Evolutionary conservation across 1,284 basidiomycete species (phyloP), one percentile per base, ranked within the genome.

Genomic region (Rhizopogon parksii): DNA sequence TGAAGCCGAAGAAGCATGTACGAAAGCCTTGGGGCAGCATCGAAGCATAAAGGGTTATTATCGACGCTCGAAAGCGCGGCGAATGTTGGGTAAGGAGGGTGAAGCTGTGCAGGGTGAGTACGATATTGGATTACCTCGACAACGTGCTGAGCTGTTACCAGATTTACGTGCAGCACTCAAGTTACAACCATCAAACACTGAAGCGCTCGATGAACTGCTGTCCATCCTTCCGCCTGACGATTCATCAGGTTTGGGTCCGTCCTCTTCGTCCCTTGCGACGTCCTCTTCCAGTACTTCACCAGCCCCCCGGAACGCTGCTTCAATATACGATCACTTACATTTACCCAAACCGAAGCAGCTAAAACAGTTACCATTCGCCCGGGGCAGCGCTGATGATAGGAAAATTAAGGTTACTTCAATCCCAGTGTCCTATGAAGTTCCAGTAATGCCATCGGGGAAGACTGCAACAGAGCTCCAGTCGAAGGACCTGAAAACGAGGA

Each of bases 1-100:
- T 43, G 78, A 79, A 59, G 83, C 83, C 1, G 83, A 86, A 60
- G 70, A 74, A 24, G 83, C 83, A 1, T 86, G 83, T 55, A 77
- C 80, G 2, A 69, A 72, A 53, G 80, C 83, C 1, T 69, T 86
- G 8, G 58, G 68, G 30, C 82, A 85, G 55, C 83, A 86, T 56
- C 71, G 71, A 37, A 84, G 80, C 51, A 75, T 77, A 39, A 86
- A 86, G 59, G 83, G 80, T 1, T 74, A 81, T 52, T 86, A 75
- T 63, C 74, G 83, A 24, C 76, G 83, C 30, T 82, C 82, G 2
- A 80, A 78, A 43, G 82, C 83, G 0, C 70, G 80, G 36, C 76
- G 72, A 56, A 82, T 82, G 73, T 72, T 80, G 47, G 75, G 74
- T 3, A 71, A 70, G 36, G 64, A 67, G 2, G 73, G 78, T n/a